A percentile compares a stretch with the other conserved stretches of the same genome.
phyloP scores from a whole-genome alignment of 257 asterid genomes.

The Catharanthus roseus region DNA sequence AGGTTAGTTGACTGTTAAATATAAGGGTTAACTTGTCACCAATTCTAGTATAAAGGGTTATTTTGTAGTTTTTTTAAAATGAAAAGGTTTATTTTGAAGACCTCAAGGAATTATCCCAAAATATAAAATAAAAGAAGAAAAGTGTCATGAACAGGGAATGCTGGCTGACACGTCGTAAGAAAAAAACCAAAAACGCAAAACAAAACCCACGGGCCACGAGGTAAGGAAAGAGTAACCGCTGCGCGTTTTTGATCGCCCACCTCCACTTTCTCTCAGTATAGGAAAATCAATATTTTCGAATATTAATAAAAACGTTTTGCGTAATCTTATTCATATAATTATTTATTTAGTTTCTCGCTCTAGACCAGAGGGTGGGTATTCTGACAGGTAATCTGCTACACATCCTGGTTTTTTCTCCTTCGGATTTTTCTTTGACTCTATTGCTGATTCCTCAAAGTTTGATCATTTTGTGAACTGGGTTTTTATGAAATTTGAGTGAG shows the following conservation, averaged over 20 bases:
- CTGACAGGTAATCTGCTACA: constrained; percentile 28
- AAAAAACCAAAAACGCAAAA: too few relatives aligned
- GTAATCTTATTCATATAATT: not conserved
- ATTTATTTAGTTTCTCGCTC: constrained; percentile 10
- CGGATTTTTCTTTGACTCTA: constrained; percentile 11
- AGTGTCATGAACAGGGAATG: not conserved
- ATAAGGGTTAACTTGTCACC: too few relatives aligned
- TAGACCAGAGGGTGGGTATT: constrained; percentile 16
- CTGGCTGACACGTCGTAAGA: not conserved
- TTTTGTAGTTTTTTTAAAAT: too few relatives aligned
- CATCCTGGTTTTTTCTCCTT: constrained; percentile 18
- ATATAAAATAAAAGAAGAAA: not conserved
- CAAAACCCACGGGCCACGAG: too few relatives aligned
- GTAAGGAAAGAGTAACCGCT: too few relatives aligned
- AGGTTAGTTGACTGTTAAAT: too few relatives aligned
- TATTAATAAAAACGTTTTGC: not conserved
- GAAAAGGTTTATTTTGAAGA: too few relatives aligned
- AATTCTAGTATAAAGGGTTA: too few relatives aligned
- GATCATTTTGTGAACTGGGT: constrained; percentile 29
- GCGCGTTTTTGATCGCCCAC: too few relatives aligned
- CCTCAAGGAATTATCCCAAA: too few relatives aligned
- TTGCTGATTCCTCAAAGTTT: constrained; percentile 22
- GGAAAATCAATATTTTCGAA: not conserved
- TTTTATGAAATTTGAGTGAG: constrained; percentile 4
- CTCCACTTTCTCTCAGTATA: not conserved